A percentile compares a stretch with the other conserved stretches of the same genome.
These are phyloP conservation scores for Viridothelium virens DNA, from an alignment of 495 filamentous ascomycete genomes.

Conservation along the genomic window DNA sequence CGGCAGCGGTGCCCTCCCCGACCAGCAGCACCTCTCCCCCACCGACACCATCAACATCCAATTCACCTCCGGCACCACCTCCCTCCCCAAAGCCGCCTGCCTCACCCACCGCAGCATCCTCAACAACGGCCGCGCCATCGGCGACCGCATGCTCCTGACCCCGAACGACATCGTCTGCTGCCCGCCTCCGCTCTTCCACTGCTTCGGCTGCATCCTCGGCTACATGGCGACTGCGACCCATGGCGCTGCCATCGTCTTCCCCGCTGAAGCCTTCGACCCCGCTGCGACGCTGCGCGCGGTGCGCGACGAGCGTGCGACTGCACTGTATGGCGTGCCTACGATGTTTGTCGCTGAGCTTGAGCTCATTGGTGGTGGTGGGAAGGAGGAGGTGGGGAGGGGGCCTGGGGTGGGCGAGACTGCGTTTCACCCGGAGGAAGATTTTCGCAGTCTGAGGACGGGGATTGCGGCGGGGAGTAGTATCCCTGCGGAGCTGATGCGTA, in stretches of 20 bases:
- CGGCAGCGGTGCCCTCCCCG: constrained; percentile 22
- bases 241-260: constrained; percentile 73
- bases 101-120: constrained; percentile 76
- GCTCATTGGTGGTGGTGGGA: constrained; percentile 40
- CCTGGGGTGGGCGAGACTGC: too few relatives aligned
- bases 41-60: constrained; percentile 88
- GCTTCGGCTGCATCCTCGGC: constrained; percentile 84
- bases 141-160: constrained; percentile 71
- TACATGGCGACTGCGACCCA: constrained; percentile 93
- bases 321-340: constrained; percentile 86
- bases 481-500: constrained; percentile 75
- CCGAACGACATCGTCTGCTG: constrained; percentile 68
- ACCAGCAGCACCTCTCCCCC: constrained; percentile 46
- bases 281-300: constrained; percentile 60
- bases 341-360: constrained; percentile 92
- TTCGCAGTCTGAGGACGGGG: constrained; percentile 70
- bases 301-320: constrained; percentile 69
- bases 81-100: constrained; percentile 83
- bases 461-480: constrained; percentile 87
- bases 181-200: constrained; percentile 85
- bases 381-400: constrained; percentile 37
- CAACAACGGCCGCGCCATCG: constrained; percentile 82
- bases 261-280: constrained; percentile 80
- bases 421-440: constrained; percentile 48
- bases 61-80: constrained; percentile 92